Evolutionary conservation across 31 red algal species (phyloP), one percentile per base, ranked within the genome.

Genomic region (Asparagopsis taxiformis): DNA sequence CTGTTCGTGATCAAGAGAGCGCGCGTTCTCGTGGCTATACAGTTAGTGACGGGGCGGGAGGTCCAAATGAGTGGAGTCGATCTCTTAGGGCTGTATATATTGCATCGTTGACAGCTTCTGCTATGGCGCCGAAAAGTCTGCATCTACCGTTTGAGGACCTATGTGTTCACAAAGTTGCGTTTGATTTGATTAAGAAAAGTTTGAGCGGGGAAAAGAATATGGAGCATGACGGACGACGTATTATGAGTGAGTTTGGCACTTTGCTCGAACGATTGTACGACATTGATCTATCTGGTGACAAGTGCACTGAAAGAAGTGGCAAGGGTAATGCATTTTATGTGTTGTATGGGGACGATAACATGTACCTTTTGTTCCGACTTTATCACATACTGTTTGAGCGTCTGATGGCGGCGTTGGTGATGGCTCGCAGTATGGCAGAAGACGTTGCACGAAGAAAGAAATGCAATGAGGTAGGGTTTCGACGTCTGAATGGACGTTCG

Each of bases 341-440:
- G 2, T 29, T 98, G 25, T 93, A 90, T 52, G 89, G 89, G 28
- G 94, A 98, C 46, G 94, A 98, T 31, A 28, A 59, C 11, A 46
- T 98, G 20, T 98, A 98, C 55, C n/a, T 98, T 1, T 66, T 98
- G 50, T 57, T 91, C 34, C 63, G 89, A 23, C 22, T 98, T 38
- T 90, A 91, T 49, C 83, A 93, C 46, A 54, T 90, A 5, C 38
- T 93, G 28, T 83, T 70, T 69, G 85, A 98, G 76, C 77, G 89
- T 21, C 61, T 98, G 39, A 62, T 71, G 25, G 73, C 54, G n/a
- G 94, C 80, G 20, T 41, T 62, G 35, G 24, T 30, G 16, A 60
- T 98, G 29, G 90, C 85, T 19, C 62, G 71, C 19, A 41, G 72
- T 48, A 79, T 79, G 63, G 53, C 76, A 5, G 56, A 23, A 37